Conservation (phyloP, 179 eudicot species). For the Corrigiola litoralis region DNA sequence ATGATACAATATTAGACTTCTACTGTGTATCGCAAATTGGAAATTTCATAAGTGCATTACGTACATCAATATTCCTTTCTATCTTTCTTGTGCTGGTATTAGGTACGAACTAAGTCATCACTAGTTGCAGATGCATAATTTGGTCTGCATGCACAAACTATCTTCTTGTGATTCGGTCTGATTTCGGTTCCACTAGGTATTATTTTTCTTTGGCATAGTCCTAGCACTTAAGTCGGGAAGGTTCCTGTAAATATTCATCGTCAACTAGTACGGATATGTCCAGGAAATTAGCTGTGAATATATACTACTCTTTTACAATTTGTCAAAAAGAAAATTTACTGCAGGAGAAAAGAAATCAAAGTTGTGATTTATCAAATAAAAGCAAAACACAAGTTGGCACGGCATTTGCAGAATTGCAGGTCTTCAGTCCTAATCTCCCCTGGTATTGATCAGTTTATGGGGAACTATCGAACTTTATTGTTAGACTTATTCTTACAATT, state of each 20-base stretch:
- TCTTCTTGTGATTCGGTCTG: not conserved
- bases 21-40: no score
- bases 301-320: conserved; percentile 17
- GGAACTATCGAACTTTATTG: conserved; percentile 12
- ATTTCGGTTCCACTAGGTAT: not conserved
- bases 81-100: not conserved
- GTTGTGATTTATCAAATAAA: not conserved
- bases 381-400: conserved; percentile 19
- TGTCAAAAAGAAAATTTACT: conserved; percentile 17
- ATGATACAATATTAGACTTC: no score
- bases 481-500: conserved; percentile 3
- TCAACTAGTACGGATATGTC: conserved; percentile 15
- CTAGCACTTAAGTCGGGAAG: not conserved
- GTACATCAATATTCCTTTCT: not conserved
- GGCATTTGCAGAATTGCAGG: conserved; percentile 20
- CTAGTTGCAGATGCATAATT: conserved; percentile 15
- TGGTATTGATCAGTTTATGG: conserved; percentile 4
- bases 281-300: not conserved
- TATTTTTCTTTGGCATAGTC: not conserved
- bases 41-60: no score
- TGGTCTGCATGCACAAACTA: conserved; percentile 3
- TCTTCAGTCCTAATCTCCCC: conserved; percentile 3
- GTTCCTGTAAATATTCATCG: not conserved
- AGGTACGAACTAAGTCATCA: conserved; percentile 7
- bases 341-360: conserved; percentile 3